phyloP scores from a whole-genome alignment of 768 basidiomycete genomes.

The Mrakia gelida region DNA sequence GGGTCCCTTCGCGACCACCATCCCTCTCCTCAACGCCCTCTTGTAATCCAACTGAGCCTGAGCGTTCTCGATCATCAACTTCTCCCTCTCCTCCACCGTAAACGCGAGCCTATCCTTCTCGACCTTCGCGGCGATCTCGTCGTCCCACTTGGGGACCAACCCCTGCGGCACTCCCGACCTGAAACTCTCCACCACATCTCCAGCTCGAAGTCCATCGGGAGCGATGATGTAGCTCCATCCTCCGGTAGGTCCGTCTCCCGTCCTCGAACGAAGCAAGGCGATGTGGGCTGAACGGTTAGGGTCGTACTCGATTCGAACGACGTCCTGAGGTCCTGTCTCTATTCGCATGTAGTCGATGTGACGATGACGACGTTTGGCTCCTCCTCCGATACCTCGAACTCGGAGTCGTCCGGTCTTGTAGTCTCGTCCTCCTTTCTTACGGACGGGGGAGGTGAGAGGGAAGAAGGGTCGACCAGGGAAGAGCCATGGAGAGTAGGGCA shows the following conservation, averaged over 20 bases:
- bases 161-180: slow-evolving; percentile 73
- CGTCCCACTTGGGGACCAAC: slow-evolving; percentile 55
- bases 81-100: not conserved
- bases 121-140: slow-evolving; percentile 29
- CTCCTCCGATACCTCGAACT: slow-evolving; percentile 83
- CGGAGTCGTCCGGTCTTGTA: slow-evolving; percentile 69
- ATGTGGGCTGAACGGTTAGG: slow-evolving; percentile 91
- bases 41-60: not conserved
- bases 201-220: slow-evolving; percentile 80
- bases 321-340: slow-evolving; percentile 77
- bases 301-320: slow-evolving; percentile 94
- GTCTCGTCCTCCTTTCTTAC: slow-evolving; percentile 84
- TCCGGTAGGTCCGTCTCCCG: slow-evolving; percentile 23
- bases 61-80: not conserved
- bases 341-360: slow-evolving; percentile 76
- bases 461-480: slow-evolving; percentile 68
- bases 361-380: slow-evolving; percentile 80
- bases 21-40: slow-evolving; percentile 2
- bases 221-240: slow-evolving; percentile 89
- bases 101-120: not conserved
- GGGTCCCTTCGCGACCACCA: not conserved
- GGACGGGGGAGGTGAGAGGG: slow-evolving; percentile 70
- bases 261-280: slow-evolving; percentile 61
- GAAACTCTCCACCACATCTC: slow-evolving; percentile 82
- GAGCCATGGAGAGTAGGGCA: slow-evolving; percentile 34